Percentiles rank a stretch among this genome's conserved stretches.
phyloP scores from a whole-genome alignment of 805 yeast species.

The Monosporozyma unispora region DNA sequence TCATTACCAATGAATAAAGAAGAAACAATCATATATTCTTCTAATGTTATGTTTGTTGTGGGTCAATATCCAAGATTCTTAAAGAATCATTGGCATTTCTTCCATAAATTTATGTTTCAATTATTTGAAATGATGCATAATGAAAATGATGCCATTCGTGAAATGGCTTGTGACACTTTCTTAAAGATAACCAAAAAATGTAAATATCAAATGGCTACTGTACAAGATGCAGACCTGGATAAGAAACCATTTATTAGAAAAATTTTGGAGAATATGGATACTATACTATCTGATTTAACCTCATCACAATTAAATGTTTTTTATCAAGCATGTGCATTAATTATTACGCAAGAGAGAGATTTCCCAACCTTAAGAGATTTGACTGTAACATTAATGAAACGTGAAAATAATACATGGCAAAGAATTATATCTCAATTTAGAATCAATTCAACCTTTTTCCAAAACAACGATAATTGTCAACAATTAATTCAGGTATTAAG shows the following conservation, averaged over 20 bases:
- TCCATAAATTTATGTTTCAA: slow-evolving; percentile 88
- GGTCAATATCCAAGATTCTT: slow-evolving; percentile 96
- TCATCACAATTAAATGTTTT: slow-evolving; percentile 95
- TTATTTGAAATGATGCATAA: slow-evolving; percentile 97
- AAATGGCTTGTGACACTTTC: slow-evolving; percentile 98
- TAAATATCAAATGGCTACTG: slow-evolving; percentile 82
- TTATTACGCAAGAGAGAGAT: slow-evolving; percentile 73
- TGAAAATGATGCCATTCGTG: slow-evolving; percentile 97
- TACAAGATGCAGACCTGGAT: slow-evolving; percentile 58
- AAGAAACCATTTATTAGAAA: slow-evolving; percentile 80
- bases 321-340: slow-evolving; percentile 91
- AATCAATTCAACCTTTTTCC: slow-evolving; percentile 63
- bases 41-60: slow-evolving; percentile 96
- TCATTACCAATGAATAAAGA: slow-evolving; percentile 92
- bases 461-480: slow-evolving; percentile 71
- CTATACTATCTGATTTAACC: slow-evolving; percentile 77
- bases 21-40: slow-evolving; percentile 94
- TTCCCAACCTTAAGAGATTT: slow-evolving; percentile 56
- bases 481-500: slow-evolving; percentile 83
- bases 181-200: slow-evolving; percentile 89
- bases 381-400: slow-evolving; percentile 64
- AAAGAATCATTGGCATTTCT: slow-evolving; percentile 94
- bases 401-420: slow-evolving; percentile 89
- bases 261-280: slow-evolving; percentile 68
- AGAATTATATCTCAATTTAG: slow-evolving; percentile 73